phyloP scores from a whole-genome alignment of 345 rosid genomes.

The Gossypium sturtianum region DNA sequence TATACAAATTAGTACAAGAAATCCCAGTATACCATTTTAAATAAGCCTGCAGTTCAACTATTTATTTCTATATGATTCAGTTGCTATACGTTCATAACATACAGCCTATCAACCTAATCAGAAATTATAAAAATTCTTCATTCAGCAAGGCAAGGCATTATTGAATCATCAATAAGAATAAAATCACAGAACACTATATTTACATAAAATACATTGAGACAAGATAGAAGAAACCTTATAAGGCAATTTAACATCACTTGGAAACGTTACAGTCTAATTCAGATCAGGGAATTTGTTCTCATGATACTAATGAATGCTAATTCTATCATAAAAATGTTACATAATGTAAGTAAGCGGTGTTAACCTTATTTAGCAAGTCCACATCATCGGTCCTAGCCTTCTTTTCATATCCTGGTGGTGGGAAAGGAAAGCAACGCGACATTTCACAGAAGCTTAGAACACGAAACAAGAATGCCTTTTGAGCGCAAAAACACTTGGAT shows the following conservation, averaged over 20 bases:
- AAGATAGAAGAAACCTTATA: not conserved
- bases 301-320: constrained; percentile 6
- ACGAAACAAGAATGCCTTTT: constrained; percentile 20
- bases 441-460: constrained; percentile 43
- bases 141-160: not conserved
- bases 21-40: not conserved
- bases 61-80: not conserved
- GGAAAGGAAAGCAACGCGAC: constrained; percentile 99
- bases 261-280: not conserved
- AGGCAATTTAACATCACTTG: not conserved
- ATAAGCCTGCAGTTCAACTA: not conserved
- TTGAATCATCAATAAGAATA: not conserved
- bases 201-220: not conserved
- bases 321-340: not conserved
- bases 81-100: not conserved
- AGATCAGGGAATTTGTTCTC: not conserved
- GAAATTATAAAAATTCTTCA: not conserved
- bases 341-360: constrained; percentile 10
- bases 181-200: not conserved
- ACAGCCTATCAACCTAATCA: not conserved
- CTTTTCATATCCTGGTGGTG: constrained; percentile 96
- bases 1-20: not conserved
- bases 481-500: constrained; percentile 26
- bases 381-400: constrained; percentile 48
- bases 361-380: constrained; percentile 70